Evolutionary conservation across 2,329 filamentous ascomycete species (phyloP), one percentile per base, ranked within the genome.

Genomic region (Beauveria pseudobassiana): DNA sequence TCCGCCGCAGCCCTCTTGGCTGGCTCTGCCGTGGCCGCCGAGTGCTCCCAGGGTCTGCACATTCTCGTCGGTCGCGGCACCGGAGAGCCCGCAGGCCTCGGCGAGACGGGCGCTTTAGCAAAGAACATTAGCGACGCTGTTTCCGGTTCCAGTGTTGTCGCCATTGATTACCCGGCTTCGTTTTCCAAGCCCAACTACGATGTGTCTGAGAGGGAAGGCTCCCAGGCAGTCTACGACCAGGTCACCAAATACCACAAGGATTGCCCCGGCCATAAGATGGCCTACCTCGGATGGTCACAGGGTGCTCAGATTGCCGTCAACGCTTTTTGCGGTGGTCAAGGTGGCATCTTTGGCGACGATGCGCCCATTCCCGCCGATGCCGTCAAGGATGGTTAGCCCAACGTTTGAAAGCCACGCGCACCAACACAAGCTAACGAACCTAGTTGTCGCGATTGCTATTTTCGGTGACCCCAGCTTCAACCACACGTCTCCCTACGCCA

Each of bases 261-360:
- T 5, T 78, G 76, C 45, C 75, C 76, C 8, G 64, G 71, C n/a
- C 69, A 68, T 59, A 76, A 77, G 67, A 69, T 78, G 53, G 76
- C 74, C 5, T 64, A 78, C 34, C 53, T 78, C 50, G 76, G 76
- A 1, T 78, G 75, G 63, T 78, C 76, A 2, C 76, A 78, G 72
- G 76, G 76, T 40, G 76, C 75, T 0, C 76, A 78, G 40, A 66
- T 78, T 40, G 62, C 71, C 1, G 66, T 66, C 48, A 75, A 78
- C 42, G 67, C 70, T 8, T 67, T 78, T 49, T 78, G 76, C 64
- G 76, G 76, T 2, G 69, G 69, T 20, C 64, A 66, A 18, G 72
- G 71, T 22, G 65, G 59, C 0, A 51, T 60, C 30, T 75, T 75
- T 57, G 68, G 68, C 30, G 65, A 66, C 12, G 63, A 66, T 20